Evolutionary conservation across 768 basidiomycete genomes (phyloP), one percentile per base, ranked within the genome.

Genomic region (Fibroporia radiculosa): DNA sequence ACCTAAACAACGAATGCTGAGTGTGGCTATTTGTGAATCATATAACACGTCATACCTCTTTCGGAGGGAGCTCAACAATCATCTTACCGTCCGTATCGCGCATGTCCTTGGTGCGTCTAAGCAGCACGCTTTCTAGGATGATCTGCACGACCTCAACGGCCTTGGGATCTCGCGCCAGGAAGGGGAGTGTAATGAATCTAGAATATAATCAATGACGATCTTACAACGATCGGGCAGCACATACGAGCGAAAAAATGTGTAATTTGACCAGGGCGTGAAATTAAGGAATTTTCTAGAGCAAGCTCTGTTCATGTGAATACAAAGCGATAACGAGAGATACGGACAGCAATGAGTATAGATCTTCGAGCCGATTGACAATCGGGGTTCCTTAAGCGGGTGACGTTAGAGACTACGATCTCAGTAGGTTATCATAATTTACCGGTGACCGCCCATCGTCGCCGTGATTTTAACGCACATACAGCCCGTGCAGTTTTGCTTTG

Each of bases 131-230:
- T 61, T 95, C 91, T 14, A 97, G 71, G 48, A 97, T 93, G 46
- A 93, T 85, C 64, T 97, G 93, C 0, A 97, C 92, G 34, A 97
- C 83, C 56, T 95, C 91, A 38, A 97, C 84, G 0, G 91, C 93
- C 57, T 92, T 93, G 0, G 88, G 80, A 61, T 97, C 93, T 28
- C 81, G 84, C 35, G 83, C 84, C 44, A 93, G 73, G 68, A 97
- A 98, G 7, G 95, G 95, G 3, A 92, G 64, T 0, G 88, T 93
- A 48, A 96, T 88, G 57, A 95, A 93, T 18, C 88, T 91, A 48
- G 22, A 28, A 12, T 14, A 26, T 18, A 44, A 23, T 3, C 27
- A 35, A 14, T 8, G 7, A 35, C 13, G 29, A 37, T 5, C 4
- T 10, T 13, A 7, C 25, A 18, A 39, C 12, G 32, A 28, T 34